Evolutionary conservation across 129 eudicot species (phyloP).

Genomic region (Cynara cardunculus): DNA sequence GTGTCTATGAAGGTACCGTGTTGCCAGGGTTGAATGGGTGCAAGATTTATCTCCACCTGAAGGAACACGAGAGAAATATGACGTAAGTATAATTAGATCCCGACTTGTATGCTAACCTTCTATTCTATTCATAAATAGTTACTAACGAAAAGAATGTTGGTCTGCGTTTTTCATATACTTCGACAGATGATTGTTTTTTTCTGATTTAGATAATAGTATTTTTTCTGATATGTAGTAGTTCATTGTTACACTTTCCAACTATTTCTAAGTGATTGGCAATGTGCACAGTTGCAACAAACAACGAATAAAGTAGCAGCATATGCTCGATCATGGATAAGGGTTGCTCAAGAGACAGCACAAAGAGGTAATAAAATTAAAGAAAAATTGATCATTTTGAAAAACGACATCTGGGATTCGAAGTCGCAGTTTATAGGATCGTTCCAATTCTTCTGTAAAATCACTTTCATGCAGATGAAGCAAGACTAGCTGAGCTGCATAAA

Average conservation of each 20-base stretch:
- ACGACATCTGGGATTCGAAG: background rate
- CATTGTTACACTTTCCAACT: background rate
- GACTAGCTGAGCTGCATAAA: constrained; percentile 67
- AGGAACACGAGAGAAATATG: constrained; percentile 65
- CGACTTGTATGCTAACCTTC: background rate
- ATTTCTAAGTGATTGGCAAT: constrained; percentile 7
- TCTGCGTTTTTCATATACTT: background rate
- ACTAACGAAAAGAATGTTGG: background rate
- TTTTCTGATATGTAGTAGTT: background rate
- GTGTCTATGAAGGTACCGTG: constrained; percentile 64
- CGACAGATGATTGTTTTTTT: background rate
- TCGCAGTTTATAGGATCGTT: background rate
- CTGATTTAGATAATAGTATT: background rate
- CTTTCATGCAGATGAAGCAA: constrained; percentile 52
- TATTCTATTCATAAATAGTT: background rate
- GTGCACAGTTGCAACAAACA: constrained; percentile 58
- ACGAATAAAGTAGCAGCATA: constrained; percentile 62
- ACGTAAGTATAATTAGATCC: constrained; percentile 43
- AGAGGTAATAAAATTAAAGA: constrained; percentile 44
- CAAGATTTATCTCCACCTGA: constrained; percentile 69
- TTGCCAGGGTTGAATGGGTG: constrained; percentile 94
- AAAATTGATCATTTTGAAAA: background rate
- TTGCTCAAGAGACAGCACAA: constrained; percentile 80
- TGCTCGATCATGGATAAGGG: constrained; percentile 70
- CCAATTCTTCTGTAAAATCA: background rate